Evolutionary conservation across 2,329 filamentous ascomycete species (phyloP).

Genomic region (Ophiostoma australiae): DNA sequence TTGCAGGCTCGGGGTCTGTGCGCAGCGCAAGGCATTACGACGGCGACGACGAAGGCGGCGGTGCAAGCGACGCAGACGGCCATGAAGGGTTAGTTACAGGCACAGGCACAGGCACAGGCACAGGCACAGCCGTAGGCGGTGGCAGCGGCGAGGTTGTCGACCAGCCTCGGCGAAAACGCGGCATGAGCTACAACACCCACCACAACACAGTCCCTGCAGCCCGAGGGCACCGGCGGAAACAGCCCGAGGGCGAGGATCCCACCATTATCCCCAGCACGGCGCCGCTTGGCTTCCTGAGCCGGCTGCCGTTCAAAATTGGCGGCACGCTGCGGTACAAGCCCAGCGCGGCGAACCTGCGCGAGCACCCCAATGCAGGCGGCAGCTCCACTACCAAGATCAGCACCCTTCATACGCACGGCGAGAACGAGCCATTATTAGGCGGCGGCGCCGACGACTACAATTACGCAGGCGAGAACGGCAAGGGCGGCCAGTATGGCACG

Average conservation of each 20-base stretch:
- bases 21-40: constrained; percentile 31
- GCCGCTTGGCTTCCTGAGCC: constrained; percentile 76
- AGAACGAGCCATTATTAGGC: constrained; percentile 65
- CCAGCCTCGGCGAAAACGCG: constrained; percentile 67
- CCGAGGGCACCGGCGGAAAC: constrained; percentile 36
- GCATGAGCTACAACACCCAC: constrained; percentile 86
- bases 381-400: not conserved
- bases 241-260: constrained; percentile 59
- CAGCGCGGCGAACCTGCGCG: constrained; percentile 82
- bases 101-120: constrained; percentile 26
- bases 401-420: constrained; percentile 36
- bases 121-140: constrained; percentile 4
- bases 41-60: constrained; percentile 32
- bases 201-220: constrained; percentile 53
- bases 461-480: not conserved
- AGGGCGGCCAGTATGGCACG: constrained; percentile 3
- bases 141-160: constrained; percentile 43
- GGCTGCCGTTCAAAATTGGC: constrained; percentile 79
- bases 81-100: not conserved
- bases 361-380: constrained; percentile 62
- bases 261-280: constrained; percentile 87
- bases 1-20: constrained; percentile 61
- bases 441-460: constrained; percentile 13
- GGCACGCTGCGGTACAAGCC: constrained; percentile 82
- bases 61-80: constrained; percentile 31